Evolutionary conservation across 768 basidiomycete species (phyloP).

Genomic region (Lactifluus rugatus): DNA sequence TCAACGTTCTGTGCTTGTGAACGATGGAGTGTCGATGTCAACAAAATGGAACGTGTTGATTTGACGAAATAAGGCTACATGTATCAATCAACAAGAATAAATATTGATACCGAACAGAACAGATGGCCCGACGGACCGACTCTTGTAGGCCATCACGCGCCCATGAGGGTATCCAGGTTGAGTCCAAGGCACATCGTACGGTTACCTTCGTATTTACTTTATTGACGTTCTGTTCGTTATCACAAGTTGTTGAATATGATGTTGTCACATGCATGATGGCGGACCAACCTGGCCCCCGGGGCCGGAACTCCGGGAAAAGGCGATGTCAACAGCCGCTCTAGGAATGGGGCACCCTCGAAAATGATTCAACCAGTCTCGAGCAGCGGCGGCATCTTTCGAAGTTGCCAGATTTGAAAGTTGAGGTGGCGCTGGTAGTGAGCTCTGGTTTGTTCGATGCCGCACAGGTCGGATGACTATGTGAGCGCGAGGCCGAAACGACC

Average conservation of each 20-base stretch:
- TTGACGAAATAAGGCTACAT: constrained; percentile 52
- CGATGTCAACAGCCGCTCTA: constrained; percentile 45
- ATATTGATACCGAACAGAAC: background rate
- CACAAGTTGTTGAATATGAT: constrained; percentile 1
- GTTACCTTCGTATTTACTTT: constrained; percentile 82
- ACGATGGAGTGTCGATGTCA: constrained; percentile 62
- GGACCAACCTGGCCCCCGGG: constrained; percentile 69
- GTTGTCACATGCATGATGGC: background rate
- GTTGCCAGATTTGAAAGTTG: constrained; percentile 12
- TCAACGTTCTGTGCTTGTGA: constrained; percentile 71
- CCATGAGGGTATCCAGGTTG: constrained; percentile 65
- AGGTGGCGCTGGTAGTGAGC: constrained; percentile 15
- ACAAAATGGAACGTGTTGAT: constrained; percentile 57
- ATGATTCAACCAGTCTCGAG: constrained; percentile 13
- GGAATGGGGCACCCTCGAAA: constrained; percentile 31
- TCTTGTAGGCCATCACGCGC: constrained; percentile 37
- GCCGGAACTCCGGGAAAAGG: constrained; percentile 72
- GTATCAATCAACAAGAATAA: background rate
- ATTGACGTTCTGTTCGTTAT: constrained; percentile 61
- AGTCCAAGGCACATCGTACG: constrained; percentile 46
- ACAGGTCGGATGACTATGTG: background rate
- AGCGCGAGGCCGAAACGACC: background rate
- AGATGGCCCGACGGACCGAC: constrained; percentile 35
- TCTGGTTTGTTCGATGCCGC: constrained; percentile 1
- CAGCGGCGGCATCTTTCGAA: constrained; percentile 10